Evolutionary conservation across 1,284 basidiomycete genomes (phyloP), one percentile per base, ranked within the genome.

Genomic region (Sanghuangporus baumii): DNA sequence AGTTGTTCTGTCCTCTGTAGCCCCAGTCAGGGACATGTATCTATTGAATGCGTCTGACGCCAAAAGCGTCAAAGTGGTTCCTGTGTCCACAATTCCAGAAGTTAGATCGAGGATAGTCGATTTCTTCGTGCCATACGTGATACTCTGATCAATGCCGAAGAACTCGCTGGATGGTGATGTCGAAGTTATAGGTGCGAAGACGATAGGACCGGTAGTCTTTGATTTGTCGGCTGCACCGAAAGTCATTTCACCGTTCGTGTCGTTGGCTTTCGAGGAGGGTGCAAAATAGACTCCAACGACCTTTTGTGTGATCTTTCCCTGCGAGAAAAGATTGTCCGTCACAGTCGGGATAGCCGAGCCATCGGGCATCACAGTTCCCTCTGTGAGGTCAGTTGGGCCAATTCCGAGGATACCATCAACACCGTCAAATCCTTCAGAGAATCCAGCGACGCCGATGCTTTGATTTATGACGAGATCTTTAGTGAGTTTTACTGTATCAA

Each of bases 91-190:
- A 37, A 70, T 68, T 12, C 68, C 70, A 11, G 52, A 26, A 31
- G 52, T 67, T 26, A 57, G 60, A 8, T 59, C 40, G 12, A 68
- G 54, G 46, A 67, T 65, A 12, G 50, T 54, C 36, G 65, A 60
- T 12, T 41, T 37, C 5, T 51, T 46, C n/a, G 23, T 37, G 20
- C 71, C 70, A 51, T 74, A 74, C 14, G 67, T 67, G 46, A 74
- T 67, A 1, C 59, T 65, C 64, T 71, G 71, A 65, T 75, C 68
- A 56, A 76, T 71, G 20, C 75, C 75, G 74, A 74, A 75, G 65
- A 69, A 75, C 12, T 68, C 20, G 40, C 48, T 67, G 11, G 74
- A 69, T 2, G 73, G 72, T 1, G 66, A 68, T 0, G 68, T 67
- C 12, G 57, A 41, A 4, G 67, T 56, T 41, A 61, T 66, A 9